Percentiles rank a stretch among this genome's conserved stretches.
Evolutionary conservation across 495 filamentous ascomycete genomes (phyloP).

Genomic region (Chaetomium cochliodes): DNA sequence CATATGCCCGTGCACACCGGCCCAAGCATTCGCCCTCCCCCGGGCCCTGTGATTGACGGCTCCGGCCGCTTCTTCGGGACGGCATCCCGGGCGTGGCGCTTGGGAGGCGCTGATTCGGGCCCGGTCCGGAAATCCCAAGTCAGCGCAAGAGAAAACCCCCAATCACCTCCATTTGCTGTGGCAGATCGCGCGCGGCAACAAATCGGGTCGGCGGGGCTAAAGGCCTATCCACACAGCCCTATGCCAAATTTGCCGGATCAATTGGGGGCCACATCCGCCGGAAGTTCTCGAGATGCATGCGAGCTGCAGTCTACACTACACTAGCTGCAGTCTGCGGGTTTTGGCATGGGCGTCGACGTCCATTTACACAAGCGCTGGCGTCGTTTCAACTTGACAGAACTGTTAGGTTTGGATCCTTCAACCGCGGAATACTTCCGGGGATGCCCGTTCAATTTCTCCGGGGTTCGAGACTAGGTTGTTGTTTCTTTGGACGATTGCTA

Average conservation of each 20-base stretch:
- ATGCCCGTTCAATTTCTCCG: background rate
- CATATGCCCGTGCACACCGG: slow-evolving; percentile 10
- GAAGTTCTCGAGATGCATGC: slow-evolving; percentile 17
- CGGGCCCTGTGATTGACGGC: slow-evolving; percentile 21
- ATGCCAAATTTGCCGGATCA: slow-evolving; percentile 27
- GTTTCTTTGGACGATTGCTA: too few relatives aligned
- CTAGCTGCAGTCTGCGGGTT: background rate
- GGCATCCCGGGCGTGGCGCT: slow-evolving; percentile 25
- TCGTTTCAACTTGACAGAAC: slow-evolving; percentile 24
- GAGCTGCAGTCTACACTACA: background rate
- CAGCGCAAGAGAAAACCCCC: slow-evolving; percentile 18
- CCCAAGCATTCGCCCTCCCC: background rate
- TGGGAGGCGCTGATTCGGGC: slow-evolving; percentile 15
- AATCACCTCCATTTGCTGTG: slow-evolving; percentile 13
- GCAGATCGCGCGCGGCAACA: slow-evolving; percentile 12
- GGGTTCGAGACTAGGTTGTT: too few relatives aligned
- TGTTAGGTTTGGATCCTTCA: background rate
- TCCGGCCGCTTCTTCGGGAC: slow-evolving; percentile 31
- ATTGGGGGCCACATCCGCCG: slow-evolving; percentile 30
- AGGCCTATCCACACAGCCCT: slow-evolving; percentile 30
- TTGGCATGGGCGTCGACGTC: background rate
- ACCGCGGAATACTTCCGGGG: background rate
- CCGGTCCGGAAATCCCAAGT: background rate
- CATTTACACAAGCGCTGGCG: background rate
- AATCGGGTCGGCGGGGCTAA: slow-evolving; percentile 34